A percentile compares a stretch with the other conserved stretches of the same genome.
Evolutionary conservation across 768 basidiomycete genomes (phyloP).

Genomic region (Dioszegia crocea): DNA sequence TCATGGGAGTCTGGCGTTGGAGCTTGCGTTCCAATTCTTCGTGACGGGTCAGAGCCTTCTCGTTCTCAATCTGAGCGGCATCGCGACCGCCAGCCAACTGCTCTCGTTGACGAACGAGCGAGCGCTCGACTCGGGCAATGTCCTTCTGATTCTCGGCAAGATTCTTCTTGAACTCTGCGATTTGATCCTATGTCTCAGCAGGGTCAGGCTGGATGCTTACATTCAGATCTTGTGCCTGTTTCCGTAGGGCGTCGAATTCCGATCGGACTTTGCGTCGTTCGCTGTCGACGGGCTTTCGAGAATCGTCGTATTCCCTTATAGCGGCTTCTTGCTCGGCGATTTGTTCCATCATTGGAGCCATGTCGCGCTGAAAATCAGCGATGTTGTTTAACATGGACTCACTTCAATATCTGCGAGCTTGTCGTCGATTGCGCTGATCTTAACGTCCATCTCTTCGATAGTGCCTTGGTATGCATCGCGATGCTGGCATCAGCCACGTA

Average conservation of each 20-base stretch:
- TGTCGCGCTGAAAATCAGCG: not conserved
- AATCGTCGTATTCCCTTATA: not conserved
- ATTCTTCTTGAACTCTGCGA: not conserved
- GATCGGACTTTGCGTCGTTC: not conserved
- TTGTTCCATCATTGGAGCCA: not conserved
- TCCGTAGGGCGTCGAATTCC: not conserved
- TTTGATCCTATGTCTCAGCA: not conserved
- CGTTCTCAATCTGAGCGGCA: not conserved
- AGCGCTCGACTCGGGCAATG: not conserved
- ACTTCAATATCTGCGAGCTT: slow-evolving; percentile 53
- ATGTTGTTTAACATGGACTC: not conserved
- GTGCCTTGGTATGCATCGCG: slow-evolving; percentile 50
- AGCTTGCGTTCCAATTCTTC: slow-evolving; percentile 3
- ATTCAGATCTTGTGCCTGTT: not conserved
- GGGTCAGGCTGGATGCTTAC: not conserved
- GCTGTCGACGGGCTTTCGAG: not conserved
- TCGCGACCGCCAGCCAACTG: not conserved
- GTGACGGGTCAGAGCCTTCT: not conserved
- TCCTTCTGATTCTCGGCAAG: not conserved
- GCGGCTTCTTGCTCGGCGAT: not conserved
- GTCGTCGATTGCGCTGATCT: slow-evolving; percentile 58
- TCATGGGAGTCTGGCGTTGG: not conserved
- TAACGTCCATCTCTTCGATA: slow-evolving; percentile 48
- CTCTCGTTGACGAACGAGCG: not conserved
- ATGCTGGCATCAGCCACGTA: slow-evolving; percentile 38